Evolutionary conservation across 1,284 basidiomycete species (phyloP), one percentile per base, ranked within the genome.

Genomic region (Ceratobasidium sp.): DNA sequence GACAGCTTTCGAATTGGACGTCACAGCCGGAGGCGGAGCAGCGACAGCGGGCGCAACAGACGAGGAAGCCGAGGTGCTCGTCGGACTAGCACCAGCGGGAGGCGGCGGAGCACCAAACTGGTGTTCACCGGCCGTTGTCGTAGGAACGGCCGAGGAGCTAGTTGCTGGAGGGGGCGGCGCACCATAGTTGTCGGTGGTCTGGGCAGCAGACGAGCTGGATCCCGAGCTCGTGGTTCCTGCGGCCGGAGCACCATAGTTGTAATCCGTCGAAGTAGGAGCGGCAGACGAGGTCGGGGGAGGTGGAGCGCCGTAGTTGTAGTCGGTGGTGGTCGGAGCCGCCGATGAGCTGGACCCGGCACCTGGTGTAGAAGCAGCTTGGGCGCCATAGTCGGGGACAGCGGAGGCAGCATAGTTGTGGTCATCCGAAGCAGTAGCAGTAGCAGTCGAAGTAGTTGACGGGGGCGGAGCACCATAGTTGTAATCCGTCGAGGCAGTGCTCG

Each of bases 341-440:
- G 55, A 59, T n/a, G 55, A 59, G 30, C 7, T 33, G 4, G 55
- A 59, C 12, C 16, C 50, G 16, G 55, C 8, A 6, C 23, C 7
- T 4, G 55, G 27, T 3, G 55, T 59, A 5, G 5, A 3, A 14
- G 48, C 48, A n/a, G 55, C 23, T 3, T 3, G 55, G 16, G 57
- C 57, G 35, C 57, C 57, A 60, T 60, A 60, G 57, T 60, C 35
- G 57, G n/a, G n/a, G n/a, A n/a, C n/a, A n/a, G n/a, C n/a, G n/a
- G n/a, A n/a, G 3, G 57, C 57, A 60, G 30, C 57, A 60, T 60
- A 60, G 57, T 60, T 60, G 57, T 60, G 35, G 12, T 60, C 57
- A 14, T 35, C 23, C n/a, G 44, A 23, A 6, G 64, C 46, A 2
- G 44, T n/a, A n/a, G 44, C 33, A 6, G 67, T 20, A 10, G 41